phyloP scores from a whole-genome alignment of 345 rosid genomes.

The Dimocarpus longan region DNA sequence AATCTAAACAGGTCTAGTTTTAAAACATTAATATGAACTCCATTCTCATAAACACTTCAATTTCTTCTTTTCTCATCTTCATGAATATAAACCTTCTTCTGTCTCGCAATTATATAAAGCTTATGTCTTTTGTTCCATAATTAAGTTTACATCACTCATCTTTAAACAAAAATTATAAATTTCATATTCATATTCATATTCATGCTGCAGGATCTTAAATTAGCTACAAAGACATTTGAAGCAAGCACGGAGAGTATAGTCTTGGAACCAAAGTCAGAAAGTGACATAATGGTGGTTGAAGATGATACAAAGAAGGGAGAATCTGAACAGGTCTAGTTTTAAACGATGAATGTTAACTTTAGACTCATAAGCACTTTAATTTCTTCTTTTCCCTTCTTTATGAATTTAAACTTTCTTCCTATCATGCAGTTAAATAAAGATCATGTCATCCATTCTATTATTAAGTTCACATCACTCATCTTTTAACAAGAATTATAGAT shows the following conservation, averaged over 20 bases:
- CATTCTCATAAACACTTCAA: background rate
- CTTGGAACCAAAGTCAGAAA: background rate
- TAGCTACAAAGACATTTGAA: background rate
- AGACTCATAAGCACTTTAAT: background rate
- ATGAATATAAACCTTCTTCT: background rate
- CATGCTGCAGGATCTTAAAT: background rate
- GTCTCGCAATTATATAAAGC: background rate
- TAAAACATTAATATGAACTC: background rate
- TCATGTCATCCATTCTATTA: too few species aligned
- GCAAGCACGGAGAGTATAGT: background rate
- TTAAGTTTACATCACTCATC: too few species aligned
- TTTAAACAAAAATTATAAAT: too few species aligned
- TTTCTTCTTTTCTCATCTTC: background rate
- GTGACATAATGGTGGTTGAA: slow-evolving; percentile 2
- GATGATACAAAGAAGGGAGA: slow-evolving; percentile 24
- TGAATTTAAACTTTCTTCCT: background rate
- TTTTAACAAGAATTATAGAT: background rate
- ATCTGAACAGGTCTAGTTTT: slow-evolving; percentile 28
- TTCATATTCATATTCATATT: background rate
- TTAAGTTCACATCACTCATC: background rate
- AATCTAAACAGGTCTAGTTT: slow-evolving; percentile 33
- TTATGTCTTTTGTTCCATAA: too few species aligned
- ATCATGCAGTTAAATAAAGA: slow-evolving; percentile 24
- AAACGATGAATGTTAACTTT: slow-evolving; percentile 5
- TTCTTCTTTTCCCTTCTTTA: background rate